phyloP scores from a whole-genome alignment of 345 rosid genomes.

The Salix exigua region DNA sequence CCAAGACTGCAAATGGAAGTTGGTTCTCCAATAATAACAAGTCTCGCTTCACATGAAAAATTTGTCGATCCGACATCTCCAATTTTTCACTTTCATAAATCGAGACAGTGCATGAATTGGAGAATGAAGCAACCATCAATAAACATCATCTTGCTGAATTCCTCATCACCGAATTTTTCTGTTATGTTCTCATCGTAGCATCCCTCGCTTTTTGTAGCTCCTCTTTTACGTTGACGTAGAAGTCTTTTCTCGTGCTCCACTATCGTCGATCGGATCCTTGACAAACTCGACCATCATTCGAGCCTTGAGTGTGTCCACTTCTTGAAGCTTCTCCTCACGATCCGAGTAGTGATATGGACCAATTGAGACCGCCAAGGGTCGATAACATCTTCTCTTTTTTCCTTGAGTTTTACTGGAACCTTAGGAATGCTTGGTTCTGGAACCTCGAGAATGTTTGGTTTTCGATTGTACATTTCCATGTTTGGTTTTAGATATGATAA shows the following conservation, averaged over 20 bases:
- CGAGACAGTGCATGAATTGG: background rate
- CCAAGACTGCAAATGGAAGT: constrained; percentile 19
- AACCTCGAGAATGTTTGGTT: too few species aligned
- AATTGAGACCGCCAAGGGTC: background rate
- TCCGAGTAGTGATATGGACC: background rate
- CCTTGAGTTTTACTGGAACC: too few species aligned
- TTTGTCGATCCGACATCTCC: background rate
- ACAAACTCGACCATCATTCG: background rate
- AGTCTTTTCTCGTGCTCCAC: too few species aligned
- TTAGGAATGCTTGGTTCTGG: too few species aligned
- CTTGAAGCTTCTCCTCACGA: background rate
- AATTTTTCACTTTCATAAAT: background rate
- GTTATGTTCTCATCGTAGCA: background rate
- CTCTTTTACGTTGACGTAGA: too few species aligned
- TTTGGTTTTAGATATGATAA: too few species aligned
- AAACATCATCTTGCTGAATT: background rate
- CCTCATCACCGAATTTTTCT: background rate
- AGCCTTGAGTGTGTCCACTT: background rate
- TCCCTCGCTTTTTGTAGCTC: background rate
- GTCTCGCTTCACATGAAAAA: too few species aligned
- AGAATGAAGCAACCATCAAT: background rate
- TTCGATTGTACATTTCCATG: too few species aligned
- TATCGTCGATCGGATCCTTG: too few species aligned
- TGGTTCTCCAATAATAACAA: constrained; percentile 31
- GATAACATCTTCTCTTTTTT: background rate